These are phyloP conservation scores for Citrus unshiu DNA, from an alignment of 345 rosid species.

Conservation along the genomic window DNA sequence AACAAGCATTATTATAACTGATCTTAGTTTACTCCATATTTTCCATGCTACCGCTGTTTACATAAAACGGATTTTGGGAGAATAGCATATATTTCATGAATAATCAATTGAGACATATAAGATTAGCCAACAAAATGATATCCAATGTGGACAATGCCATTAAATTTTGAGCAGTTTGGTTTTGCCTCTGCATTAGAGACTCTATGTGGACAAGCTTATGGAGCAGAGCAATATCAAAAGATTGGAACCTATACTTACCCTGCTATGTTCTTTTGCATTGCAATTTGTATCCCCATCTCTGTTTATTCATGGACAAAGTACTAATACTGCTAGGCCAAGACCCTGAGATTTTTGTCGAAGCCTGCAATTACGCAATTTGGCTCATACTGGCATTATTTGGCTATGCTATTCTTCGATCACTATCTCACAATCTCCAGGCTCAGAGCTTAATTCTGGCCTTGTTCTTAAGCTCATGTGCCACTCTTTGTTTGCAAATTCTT, in stretches of 20 bases:
- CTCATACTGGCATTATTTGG: conserved; percentile 47
- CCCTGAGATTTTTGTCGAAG: conserved; percentile 31
- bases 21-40: too few relatives aligned
- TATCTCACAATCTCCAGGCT: conserved; percentile 41
- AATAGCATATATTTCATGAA: too few relatives aligned
- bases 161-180: conserved; percentile 30
- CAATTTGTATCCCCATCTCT: conserved; percentile 33
- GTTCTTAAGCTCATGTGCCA: conserved; percentile 30
- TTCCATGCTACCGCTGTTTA: too few relatives aligned
- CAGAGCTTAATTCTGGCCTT: conserved; percentile 44
- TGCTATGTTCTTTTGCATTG: conserved; percentile 28
- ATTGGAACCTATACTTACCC: conserved; percentile 41
- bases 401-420: conserved; percentile 34
- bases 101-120: too few relatives aligned
- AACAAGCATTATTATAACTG: too few relatives aligned
- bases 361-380: conserved; percentile 37
- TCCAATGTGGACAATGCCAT: background rate
- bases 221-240: conserved; percentile 47
- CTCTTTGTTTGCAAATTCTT: conserved; percentile 34
- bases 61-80: too few relatives aligned
- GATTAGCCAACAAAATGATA: too few relatives aligned
- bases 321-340: conserved; percentile 35
- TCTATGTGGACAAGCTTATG: conserved; percentile 61
- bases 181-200: conserved; percentile 59
- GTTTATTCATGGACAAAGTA: conserved; percentile 41